These are phyloP conservation scores for Talaromyces sp. DNA, from an alignment of 2,329 filamentous ascomycete species.

Conservation along the genomic window DNA sequence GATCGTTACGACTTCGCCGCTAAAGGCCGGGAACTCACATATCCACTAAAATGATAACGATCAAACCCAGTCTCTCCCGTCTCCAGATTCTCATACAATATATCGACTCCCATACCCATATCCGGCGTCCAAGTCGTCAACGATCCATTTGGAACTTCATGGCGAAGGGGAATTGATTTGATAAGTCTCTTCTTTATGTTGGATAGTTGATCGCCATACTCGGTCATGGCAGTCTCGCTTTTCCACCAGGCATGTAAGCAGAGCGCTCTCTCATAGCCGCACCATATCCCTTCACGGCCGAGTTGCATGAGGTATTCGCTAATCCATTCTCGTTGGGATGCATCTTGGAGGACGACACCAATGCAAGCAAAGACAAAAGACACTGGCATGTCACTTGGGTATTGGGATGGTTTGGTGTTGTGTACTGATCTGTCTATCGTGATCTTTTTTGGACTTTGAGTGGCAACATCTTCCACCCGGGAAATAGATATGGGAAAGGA, in stretches of 20 bases:
- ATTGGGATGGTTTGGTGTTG: background rate
- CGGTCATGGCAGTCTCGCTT: background rate
- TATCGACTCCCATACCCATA: slow-evolving; percentile 7
- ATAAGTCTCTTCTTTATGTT: background rate
- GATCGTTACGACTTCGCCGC: background rate
- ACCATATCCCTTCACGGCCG: slow-evolving; percentile 9
- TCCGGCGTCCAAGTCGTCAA: background rate
- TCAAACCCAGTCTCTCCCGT: slow-evolving; percentile 5
- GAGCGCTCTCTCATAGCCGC: slow-evolving; percentile 6
- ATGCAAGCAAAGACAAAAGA: background rate
- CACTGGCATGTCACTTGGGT: slow-evolving; percentile 5
- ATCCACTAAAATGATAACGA: background rate
- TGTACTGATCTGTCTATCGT: background rate
- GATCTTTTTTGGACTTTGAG: background rate
- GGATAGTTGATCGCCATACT: background rate
- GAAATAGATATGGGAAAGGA: background rate
- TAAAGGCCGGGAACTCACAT: background rate
- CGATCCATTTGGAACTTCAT: background rate
- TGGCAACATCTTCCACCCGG: background rate
- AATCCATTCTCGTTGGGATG: slow-evolving; percentile 2
- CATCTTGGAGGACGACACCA: background rate
- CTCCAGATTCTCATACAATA: slow-evolving; percentile 7
- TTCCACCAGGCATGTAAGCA: slow-evolving; percentile 9
- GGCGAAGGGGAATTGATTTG: background rate
- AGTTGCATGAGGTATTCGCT: slow-evolving; percentile 7